These are phyloP conservation scores for Talaromyces pinophilus DNA, from an alignment of 2,329 filamentous ascomycete species.

Conservation along the genomic window DNA sequence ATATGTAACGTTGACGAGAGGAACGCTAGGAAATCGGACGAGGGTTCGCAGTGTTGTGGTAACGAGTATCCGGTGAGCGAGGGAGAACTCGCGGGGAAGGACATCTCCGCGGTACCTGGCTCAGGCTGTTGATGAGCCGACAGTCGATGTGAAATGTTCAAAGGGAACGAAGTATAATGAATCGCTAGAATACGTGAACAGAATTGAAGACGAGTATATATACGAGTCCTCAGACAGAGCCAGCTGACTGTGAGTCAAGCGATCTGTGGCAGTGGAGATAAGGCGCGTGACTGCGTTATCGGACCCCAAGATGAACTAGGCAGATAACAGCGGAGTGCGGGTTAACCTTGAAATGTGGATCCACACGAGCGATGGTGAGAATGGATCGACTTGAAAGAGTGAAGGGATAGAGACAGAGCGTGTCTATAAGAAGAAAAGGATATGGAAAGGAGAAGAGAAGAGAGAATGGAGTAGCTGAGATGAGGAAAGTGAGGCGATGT, in stretches of 20 bases:
- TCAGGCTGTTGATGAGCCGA: background rate
- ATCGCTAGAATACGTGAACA: too few species aligned
- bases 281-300: conserved; percentile 21
- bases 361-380: background rate
- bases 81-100: background rate
- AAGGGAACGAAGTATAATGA: background rate
- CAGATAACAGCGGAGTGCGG: conserved; percentile 15
- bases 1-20: conserved; percentile 62
- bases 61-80: conserved; percentile 33
- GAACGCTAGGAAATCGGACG: conserved; percentile 57
- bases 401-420: background rate
- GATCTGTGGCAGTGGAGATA: conserved; percentile 8
- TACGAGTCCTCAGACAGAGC: background rate
- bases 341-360: conserved; percentile 13
- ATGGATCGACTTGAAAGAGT: background rate
- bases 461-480: background rate
- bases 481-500: background rate
- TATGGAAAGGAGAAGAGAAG: background rate
- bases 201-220: background rate
- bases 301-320: conserved; percentile 3
- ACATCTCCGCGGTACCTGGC: conserved; percentile 13
- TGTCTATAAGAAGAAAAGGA: background rate
- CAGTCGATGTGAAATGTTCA: background rate
- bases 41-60: conserved; percentile 62
- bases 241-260: conserved; percentile 12